Evolutionary conservation across 148 eudicot species (phyloP).

Genomic region (Limonium bicolor): DNA sequence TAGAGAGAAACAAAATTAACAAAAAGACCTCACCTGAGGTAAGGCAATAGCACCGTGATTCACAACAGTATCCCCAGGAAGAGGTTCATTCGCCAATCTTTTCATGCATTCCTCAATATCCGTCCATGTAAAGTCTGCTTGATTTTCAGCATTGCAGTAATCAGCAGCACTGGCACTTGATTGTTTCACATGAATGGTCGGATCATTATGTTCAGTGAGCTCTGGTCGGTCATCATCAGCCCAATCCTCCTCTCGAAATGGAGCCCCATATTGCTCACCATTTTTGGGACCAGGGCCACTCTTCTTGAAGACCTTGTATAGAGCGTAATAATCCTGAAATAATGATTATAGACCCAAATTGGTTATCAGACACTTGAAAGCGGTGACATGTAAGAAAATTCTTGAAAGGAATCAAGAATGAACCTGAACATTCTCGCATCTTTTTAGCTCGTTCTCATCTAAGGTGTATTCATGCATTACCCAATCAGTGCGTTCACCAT

Average conservation of each 20-base stretch:
- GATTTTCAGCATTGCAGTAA: conserved; percentile 3
- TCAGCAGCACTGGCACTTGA: conserved; percentile 9
- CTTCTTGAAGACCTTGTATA: conserved; percentile 27
- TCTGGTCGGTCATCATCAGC: conserved; percentile 12
- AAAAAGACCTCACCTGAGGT: conserved; percentile 15
- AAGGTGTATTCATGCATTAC: conserved; percentile 32
- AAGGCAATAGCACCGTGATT: conserved; percentile 13
- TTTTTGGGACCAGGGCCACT: conserved; percentile 29
- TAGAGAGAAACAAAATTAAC: too few species aligned
- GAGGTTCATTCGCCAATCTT: conserved; percentile 16
- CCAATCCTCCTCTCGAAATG: conserved; percentile 32
- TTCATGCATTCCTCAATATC: conserved; percentile 42
- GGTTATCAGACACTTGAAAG: too few species aligned
- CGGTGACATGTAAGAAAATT: too few species aligned
- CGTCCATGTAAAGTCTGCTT: conserved; percentile 8
- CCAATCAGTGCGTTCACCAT: conserved; percentile 27
- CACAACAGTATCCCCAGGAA: conserved; percentile 9
- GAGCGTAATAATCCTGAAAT: conserved; percentile 13
- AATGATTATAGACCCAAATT: background rate
- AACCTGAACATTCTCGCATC: conserved; percentile 16
- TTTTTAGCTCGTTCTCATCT: conserved; percentile 17
- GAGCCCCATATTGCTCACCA: conserved; percentile 30
- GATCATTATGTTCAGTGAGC: conserved; percentile 8
- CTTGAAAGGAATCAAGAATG: too few species aligned
- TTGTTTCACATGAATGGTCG: conserved; percentile 11